A percentile compares a stretch with the other conserved stretches of the same genome.
phyloP scores from a whole-genome alignment of 2,329 filamentous ascomycete genomes.

The Scytalidium lignicola region DNA sequence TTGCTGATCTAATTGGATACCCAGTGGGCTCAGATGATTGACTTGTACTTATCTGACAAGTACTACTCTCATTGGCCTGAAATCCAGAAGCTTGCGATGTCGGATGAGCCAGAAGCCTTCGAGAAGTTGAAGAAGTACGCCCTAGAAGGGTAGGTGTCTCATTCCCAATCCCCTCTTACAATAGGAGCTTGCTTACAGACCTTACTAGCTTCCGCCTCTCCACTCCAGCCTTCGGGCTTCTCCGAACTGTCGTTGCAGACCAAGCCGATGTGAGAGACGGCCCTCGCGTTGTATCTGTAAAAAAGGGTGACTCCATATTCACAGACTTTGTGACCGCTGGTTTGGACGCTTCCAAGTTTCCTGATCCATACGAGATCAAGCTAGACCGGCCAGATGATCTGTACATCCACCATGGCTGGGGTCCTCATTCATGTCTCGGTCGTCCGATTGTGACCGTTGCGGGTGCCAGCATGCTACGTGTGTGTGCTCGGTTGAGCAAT shows the following conservation, averaged over 20 bases:
- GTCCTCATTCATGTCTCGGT: slow-evolving; percentile 58
- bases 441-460: slow-evolving; percentile 54
- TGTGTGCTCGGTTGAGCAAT: slow-evolving; percentile 3
- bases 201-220: slow-evolving; percentile 51
- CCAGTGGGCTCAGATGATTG: slow-evolving; percentile 61
- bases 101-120: slow-evolving; percentile 51
- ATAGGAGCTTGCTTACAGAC: slow-evolving; percentile 4
- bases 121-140: slow-evolving; percentile 61
- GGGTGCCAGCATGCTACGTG: slow-evolving; percentile 38
- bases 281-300: slow-evolving; percentile 38
- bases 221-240: slow-evolving; percentile 56
- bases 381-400: slow-evolving; percentile 56
- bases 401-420: slow-evolving; percentile 60
- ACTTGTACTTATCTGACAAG: slow-evolving; percentile 60
- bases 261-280: slow-evolving; percentile 47
- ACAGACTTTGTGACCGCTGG: slow-evolving; percentile 55
- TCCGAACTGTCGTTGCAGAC: slow-evolving; percentile 43
- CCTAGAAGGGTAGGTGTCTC: slow-evolving; percentile 45
- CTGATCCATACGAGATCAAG: slow-evolving; percentile 54
- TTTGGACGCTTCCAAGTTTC: slow-evolving; percentile 23
- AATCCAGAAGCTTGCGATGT: slow-evolving; percentile 53
- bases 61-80: slow-evolving; percentile 50
- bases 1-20: too few relatives aligned
- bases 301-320: slow-evolving; percentile 56
- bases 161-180: background rate